phyloP scores from a whole-genome alignment of 805 yeast species.

The Ogataea minuta region DNA sequence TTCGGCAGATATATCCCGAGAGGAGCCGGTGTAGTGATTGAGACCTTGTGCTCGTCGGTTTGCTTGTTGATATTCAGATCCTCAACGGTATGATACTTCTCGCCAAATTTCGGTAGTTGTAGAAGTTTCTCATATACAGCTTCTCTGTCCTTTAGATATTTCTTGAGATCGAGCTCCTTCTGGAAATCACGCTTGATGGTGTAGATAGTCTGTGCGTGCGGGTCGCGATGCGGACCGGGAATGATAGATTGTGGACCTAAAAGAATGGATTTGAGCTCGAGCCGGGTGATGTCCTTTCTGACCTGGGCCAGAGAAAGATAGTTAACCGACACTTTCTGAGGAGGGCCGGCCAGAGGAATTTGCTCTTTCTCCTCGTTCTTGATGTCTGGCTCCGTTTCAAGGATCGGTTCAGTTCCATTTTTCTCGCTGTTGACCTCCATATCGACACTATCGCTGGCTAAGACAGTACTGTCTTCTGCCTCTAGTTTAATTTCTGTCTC shows the following conservation, averaged over 20 bases:
- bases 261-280: conserved; percentile 40
- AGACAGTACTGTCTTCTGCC: too few relatives aligned
- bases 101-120: conserved; percentile 64
- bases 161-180: conserved; percentile 27
- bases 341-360: conserved; percentile 61
- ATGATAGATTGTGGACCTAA: conserved; percentile 60
- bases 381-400: too few relatives aligned
- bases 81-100: conserved; percentile 40
- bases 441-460: too few relatives aligned
- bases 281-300: conserved; percentile 27
- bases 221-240: conserved; percentile 52
- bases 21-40: conserved; percentile 68
- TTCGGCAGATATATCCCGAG: conserved; percentile 69
- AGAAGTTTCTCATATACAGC: conserved; percentile 41
- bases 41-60: conserved; percentile 46
- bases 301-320: conserved; percentile 54
- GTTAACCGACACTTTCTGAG: conserved; percentile 56
- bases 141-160: conserved; percentile 25
- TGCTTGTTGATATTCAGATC: conserved; percentile 43
- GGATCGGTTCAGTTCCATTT: too few relatives aligned
- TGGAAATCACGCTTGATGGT: conserved; percentile 30
- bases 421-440: too few relatives aligned
- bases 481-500: background rate
- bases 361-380: background rate
- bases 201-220: conserved; percentile 46